Evolutionary conservation across 2,329 filamentous ascomycete genomes (phyloP).

Genomic region (Diaporthe caulivora): DNA sequence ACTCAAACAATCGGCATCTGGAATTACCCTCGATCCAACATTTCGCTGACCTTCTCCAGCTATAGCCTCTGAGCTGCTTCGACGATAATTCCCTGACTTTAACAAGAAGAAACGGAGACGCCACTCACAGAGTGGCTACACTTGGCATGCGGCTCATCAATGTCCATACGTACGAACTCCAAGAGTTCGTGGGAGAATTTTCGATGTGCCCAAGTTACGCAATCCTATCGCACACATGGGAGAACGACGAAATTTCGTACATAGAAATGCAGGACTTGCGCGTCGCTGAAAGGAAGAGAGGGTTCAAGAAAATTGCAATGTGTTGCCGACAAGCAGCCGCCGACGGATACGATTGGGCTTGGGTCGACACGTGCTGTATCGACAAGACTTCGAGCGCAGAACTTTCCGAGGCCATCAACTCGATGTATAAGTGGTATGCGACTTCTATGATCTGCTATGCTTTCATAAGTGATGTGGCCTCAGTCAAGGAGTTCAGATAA

Average conservation of each 20-base stretch:
- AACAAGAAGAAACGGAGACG: neutral
- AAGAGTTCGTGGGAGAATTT: neutral
- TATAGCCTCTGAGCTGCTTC: neutral
- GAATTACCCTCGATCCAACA: neutral
- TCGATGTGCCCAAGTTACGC: neutral
- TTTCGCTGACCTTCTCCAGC: neutral
- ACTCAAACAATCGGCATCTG: neutral
- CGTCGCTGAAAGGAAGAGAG: neutral
- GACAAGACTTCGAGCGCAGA: constrained; percentile 10
- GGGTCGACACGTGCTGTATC: constrained; percentile 33
- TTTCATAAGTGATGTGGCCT: constrained; percentile 19
- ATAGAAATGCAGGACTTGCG: neutral
- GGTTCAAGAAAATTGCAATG: constrained; percentile 8
- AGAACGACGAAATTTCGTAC: neutral
- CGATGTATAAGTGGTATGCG: constrained; percentile 22
- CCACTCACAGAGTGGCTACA: neutral
- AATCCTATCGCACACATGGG: constrained; percentile 23
- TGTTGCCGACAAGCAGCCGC: neutral
- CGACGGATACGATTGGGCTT: constrained; percentile 2
- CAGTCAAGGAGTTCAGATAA: constrained; percentile 25
- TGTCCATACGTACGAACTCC: neutral
- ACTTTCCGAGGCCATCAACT: constrained; percentile 22
- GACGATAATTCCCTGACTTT: no score
- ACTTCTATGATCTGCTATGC: constrained; percentile 6
- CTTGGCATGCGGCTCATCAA: constrained; percentile 19